phyloP scores from a whole-genome alignment of 768 basidiomycete genomes.

The Amanita pseudoporphyria region DNA sequence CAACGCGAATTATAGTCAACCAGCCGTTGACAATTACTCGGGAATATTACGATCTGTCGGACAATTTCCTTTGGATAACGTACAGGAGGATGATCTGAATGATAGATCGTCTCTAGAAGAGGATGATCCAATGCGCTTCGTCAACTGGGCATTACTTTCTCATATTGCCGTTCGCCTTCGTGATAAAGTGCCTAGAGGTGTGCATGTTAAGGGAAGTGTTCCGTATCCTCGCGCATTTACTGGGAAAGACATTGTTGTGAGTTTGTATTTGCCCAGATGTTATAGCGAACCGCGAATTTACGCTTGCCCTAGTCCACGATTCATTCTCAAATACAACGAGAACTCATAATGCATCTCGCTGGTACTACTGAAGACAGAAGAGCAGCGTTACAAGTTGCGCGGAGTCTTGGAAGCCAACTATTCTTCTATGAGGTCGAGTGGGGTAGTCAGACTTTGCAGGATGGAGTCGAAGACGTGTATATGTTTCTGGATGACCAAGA shows the following conservation, averaged over 20 bases:
- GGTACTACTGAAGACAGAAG: constrained; percentile 71
- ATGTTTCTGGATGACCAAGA: constrained; percentile 83
- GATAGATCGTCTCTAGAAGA: constrained; percentile 29
- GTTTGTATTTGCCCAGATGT: constrained; percentile 16
- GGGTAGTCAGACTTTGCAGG: constrained; percentile 73
- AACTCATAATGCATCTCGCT: constrained; percentile 67
- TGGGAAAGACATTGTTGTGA: constrained; percentile 87
- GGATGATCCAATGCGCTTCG: constrained; percentile 62
- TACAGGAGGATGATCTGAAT: neutral
- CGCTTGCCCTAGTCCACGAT: constrained; percentile 59
- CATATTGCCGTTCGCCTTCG: constrained; percentile 84
- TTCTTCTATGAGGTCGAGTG: constrained; percentile 98
- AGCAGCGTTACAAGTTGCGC: constrained; percentile 79
- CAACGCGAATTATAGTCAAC: neutral
- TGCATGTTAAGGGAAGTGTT: constrained; percentile 88
- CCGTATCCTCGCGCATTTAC: constrained; percentile 88
- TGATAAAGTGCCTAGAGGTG: constrained; percentile 81
- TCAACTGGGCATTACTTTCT: constrained; percentile 81
- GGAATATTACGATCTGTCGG: neutral
- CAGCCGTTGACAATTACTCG: constrained; percentile 1
- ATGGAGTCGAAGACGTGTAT: constrained; percentile 89
- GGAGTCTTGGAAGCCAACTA: constrained; percentile 83
- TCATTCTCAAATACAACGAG: constrained; percentile 78
- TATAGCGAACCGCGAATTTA: neutral
- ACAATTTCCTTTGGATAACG: constrained; percentile 1